Evolutionary conservation across 805 yeast species (phyloP).

Genomic region (Saturnispora quitensis): DNA sequence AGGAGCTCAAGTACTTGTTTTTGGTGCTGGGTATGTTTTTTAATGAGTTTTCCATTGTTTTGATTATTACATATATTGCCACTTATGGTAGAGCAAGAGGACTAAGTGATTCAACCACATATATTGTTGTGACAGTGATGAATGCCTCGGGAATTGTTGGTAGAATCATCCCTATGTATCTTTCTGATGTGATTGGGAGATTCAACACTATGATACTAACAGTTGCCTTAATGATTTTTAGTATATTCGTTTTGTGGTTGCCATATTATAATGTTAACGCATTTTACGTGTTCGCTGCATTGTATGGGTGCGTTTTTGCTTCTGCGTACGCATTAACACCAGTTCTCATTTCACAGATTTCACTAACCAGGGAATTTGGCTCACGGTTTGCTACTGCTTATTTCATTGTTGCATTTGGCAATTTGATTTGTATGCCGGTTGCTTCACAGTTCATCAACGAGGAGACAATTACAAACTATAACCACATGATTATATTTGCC

Average conservation of each 20-base stretch:
- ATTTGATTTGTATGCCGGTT: conserved; percentile 38
- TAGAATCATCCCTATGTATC: conserved; percentile 23
- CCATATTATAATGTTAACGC: conserved; percentile 38
- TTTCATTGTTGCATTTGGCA: conserved; percentile 44
- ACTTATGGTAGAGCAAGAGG: conserved; percentile 46
- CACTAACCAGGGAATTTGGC: conserved; percentile 54
- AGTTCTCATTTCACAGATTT: conserved; percentile 50
- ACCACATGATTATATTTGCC: conserved; percentile 22
- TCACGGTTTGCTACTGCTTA: conserved; percentile 62
- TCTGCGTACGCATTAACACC: conserved; percentile 55
- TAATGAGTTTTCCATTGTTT: conserved; percentile 40
- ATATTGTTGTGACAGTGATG: conserved; percentile 38
- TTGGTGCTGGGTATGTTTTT: conserved; percentile 36
- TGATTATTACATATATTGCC: conserved; percentile 42
- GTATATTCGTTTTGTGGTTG: conserved; percentile 51
- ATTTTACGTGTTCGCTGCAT: conserved; percentile 41
- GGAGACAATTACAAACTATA: conserved; percentile 16
- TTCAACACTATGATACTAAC: conserved; percentile 42
- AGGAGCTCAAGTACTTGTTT: conserved; percentile 29
- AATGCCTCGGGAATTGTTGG: conserved; percentile 37
- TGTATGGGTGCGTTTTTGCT: conserved; percentile 45
- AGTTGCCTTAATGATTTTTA: conserved; percentile 36
- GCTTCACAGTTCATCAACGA: conserved; percentile 38
- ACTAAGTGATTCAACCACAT: conserved; percentile 33
- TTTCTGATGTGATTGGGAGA: conserved; percentile 36